Conservation (phyloP, 495 filamentous ascomycete species). For the Podospora pseudoanserina region DNA sequence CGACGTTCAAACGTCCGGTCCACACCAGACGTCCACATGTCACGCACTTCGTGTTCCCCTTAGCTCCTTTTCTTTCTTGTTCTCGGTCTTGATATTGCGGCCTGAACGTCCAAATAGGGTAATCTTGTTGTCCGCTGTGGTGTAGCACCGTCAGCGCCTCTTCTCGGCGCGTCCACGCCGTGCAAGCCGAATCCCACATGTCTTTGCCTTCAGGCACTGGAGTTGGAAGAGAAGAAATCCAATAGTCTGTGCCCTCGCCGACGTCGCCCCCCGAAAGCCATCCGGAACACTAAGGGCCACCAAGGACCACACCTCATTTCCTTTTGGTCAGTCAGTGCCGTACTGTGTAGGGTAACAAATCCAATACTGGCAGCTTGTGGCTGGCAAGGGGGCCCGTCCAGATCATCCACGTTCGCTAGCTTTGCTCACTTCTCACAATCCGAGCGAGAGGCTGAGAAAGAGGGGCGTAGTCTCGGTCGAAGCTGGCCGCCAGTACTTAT, state of each 20-base stretch:
- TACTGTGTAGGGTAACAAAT: neutral
- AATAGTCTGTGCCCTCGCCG: neutral
- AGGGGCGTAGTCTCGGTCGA: neutral
- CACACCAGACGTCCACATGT: too few species aligned
- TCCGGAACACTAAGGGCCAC: neutral
- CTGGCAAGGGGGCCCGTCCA: neutral
- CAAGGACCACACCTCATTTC: slow-evolving; percentile 1
- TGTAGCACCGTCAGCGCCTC: neutral
- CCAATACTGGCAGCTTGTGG: neutral
- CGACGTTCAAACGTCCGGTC: too few species aligned
- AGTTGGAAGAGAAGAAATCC: neutral
- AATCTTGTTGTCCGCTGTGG: neutral
- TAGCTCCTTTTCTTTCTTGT: neutral
- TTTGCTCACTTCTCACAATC: neutral
- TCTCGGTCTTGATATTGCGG: neutral
- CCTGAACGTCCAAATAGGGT: neutral
- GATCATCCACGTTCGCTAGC: neutral
- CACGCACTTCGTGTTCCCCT: neutral
- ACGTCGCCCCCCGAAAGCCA: slow-evolving; percentile 1
- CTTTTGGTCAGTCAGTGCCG: neutral
- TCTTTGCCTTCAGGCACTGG: neutral
- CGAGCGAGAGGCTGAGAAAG: neutral
- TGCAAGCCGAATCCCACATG: neutral
- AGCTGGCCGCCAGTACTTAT: neutral
- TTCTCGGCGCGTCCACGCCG: neutral